Base-by-base conservation (phyloP, 2,329 filamentous ascomycete genomes). In the Apiospora aurea region DNA sequence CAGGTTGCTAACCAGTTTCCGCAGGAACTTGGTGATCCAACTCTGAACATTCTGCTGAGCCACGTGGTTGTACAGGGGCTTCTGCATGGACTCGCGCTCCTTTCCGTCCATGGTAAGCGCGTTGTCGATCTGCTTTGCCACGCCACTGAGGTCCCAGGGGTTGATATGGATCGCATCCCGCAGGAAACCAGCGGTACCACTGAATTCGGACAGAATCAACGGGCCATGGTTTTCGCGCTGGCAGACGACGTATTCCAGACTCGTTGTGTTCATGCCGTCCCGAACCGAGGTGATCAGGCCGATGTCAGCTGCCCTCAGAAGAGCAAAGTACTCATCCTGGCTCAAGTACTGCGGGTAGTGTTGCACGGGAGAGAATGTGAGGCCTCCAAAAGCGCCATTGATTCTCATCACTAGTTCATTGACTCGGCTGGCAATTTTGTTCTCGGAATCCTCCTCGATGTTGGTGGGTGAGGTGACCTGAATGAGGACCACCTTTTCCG, bases 251-350 rank as follows among this genome's bases (percentile, higher is more conserved):
- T 98, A 98, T 82, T 98, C 96, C 76, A 98, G 86, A 80, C 94
- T 97, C 26, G 95, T 97, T 0, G 96, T 98, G 85, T 98, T 98
- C 95, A 98, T 98, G 72, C 96, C 96, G 81, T 98, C 96, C 73
- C 96, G 91, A 29, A 98, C 95, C 76, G 94, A 97, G 8, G 96
- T 98, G 82, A 98, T 98, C 69, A 98, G 87, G 4, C 95, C 96
- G 75, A 98, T 94, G 80, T 98, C 95, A 46, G 93, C 95, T 2
- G 94, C 91, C 34, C 96, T 91, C 70, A 98, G 88, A n/a, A 98
- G 89, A 4, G 96, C 95, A 82, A 97, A 97, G 82, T 98, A 98
- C 83, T 98, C 95, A 77, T 95, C 93, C 75, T 92, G 93, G 67
- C 91, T 92, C 66, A 98, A 88, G 80, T 98, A 98, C 81, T 98